Conservation (phyloP, 768 basidiomycete genomes). For the Polyporus arcularius region DNA sequence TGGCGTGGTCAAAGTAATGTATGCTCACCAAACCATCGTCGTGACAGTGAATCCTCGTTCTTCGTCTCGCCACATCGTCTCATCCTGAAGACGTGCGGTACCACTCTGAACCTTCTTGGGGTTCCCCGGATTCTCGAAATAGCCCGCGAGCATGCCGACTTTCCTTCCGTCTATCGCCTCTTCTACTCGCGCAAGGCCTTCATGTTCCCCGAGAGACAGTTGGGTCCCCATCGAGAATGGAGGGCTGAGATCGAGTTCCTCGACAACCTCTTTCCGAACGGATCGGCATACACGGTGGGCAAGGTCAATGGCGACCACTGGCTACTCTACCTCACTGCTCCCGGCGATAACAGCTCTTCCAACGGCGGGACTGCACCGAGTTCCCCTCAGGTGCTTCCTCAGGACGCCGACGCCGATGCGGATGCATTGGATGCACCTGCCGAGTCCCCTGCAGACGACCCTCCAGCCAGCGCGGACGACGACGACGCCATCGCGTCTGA, state of each 20-base stretch:
- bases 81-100: constrained; percentile 98
- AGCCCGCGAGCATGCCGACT: constrained; percentile 66
- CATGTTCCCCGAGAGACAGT: constrained; percentile 98
- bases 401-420: constrained; percentile 19
- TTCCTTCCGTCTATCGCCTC: constrained; percentile 79
- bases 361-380: constrained; percentile 24
- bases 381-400: constrained; percentile 23
- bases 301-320: constrained; percentile 99
- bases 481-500: constrained; percentile 50
- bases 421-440: constrained; percentile 21
- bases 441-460: constrained; percentile 9
- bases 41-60: constrained; percentile 87
- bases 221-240: constrained; percentile 93
- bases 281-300: constrained; percentile 94
- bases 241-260: constrained; percentile 88
- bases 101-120: constrained; percentile 95
- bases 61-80: constrained; percentile 94
- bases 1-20: background rate
- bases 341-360: constrained; percentile 35
- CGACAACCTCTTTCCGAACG: constrained; percentile 85
- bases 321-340: constrained; percentile 89
- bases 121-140: constrained; percentile 94
- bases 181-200: constrained; percentile 99
- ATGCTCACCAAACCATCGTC: background rate
- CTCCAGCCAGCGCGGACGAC: constrained; percentile 18